Percentiles rank a stretch among this genome's conserved stretches.
Evolutionary conservation across 1,284 basidiomycete genomes (phyloP).

Genomic region (Retiboletus flavoniger): DNA sequence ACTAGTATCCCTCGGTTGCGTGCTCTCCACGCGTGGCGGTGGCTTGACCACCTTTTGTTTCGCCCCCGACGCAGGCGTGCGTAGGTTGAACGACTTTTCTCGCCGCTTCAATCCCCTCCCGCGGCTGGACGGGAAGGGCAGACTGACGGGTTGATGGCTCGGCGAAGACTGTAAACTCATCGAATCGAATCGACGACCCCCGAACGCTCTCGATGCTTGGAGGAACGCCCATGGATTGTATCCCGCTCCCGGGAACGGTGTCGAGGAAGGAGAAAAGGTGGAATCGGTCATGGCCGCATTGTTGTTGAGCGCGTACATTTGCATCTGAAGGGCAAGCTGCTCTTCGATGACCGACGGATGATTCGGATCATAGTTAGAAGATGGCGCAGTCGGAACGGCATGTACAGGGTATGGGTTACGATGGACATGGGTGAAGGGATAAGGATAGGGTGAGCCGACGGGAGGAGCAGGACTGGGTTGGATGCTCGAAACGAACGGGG

Average conservation of each 20-base stretch:
- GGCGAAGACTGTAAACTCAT: conserved; percentile 72
- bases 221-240: conserved; percentile 69
- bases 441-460: conserved; percentile 71
- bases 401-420: conserved; percentile 44
- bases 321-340: conserved; percentile 69
- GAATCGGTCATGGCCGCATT: conserved; percentile 62
- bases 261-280: conserved; percentile 68
- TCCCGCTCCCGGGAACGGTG: conserved; percentile 58
- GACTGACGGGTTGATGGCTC: conserved; percentile 64
- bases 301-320: conserved; percentile 73
- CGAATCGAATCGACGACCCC: conserved; percentile 35
- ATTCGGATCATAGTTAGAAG: conserved; percentile 49
- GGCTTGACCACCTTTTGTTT: conserved; percentile 45
- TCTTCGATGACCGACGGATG: conserved; percentile 56
- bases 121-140: conserved; percentile 47
- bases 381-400: conserved; percentile 42
- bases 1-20: conserved; percentile 75
- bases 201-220: conserved; percentile 50
- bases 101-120: conserved; percentile 38
- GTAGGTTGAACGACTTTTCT: conserved; percentile 39
- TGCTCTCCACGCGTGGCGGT: conserved; percentile 74
- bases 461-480: conserved; percentile 49
- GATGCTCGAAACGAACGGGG: conserved; percentile 52
- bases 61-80: conserved; percentile 25
- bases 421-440: conserved; percentile 69